phyloP scores from a whole-genome alignment of 2,329 filamentous ascomycete species.

The Diaporthe helianthi region DNA sequence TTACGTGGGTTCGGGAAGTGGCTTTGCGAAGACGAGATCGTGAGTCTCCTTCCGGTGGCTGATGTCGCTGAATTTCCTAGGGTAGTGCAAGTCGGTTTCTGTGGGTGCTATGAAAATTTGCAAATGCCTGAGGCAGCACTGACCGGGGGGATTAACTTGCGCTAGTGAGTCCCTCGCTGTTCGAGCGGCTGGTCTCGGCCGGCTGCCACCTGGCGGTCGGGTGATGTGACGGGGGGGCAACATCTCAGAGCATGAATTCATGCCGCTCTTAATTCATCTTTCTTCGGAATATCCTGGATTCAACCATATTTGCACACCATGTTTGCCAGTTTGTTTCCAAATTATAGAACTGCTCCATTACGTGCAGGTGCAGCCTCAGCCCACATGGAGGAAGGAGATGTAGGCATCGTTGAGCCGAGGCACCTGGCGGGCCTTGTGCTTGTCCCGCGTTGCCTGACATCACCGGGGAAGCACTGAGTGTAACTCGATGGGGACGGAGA shows the following conservation, averaged over 20 bases:
- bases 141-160: neutral
- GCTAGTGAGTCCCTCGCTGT: neutral
- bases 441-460: conserved; percentile 3
- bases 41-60: conserved; percentile 18
- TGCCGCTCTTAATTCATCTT: neutral
- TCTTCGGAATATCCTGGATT: neutral
- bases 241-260: neutral
- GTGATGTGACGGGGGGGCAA: neutral
- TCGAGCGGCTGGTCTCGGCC: neutral
- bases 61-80: conserved; percentile 30
- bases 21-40: conserved; percentile 29
- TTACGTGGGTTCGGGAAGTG: conserved; percentile 34
- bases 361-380: neutral
- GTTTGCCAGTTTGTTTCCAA: neutral
- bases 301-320: neutral
- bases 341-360: neutral
- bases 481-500: neutral
- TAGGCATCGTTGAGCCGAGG: conserved; percentile 16
- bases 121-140: conserved; percentile 33
- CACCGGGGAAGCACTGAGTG: conserved; percentile 8
- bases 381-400: neutral
- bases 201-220: neutral
- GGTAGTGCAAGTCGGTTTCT: conserved; percentile 28
- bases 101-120: conserved; percentile 32
- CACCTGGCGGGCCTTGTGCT: neutral